These are phyloP conservation scores for Plectosphaerella plurivora DNA, from an alignment of 2,329 filamentous ascomycete species.

Conservation along the genomic window DNA sequence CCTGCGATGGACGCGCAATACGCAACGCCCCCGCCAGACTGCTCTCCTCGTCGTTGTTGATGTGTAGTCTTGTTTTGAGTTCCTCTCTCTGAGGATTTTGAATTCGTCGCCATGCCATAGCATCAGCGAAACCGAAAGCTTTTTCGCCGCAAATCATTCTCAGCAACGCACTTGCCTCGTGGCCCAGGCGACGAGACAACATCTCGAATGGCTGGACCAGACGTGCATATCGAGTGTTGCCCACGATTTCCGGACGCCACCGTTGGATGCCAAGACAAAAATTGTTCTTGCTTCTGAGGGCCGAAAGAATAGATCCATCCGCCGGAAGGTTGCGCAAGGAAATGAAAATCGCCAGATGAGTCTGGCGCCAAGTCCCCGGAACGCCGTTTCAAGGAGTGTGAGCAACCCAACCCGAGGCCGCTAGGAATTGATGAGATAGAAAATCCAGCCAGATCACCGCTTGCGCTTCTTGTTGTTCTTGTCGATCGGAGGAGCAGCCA, in stretches of 20 bases:
- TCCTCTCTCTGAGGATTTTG: background rate
- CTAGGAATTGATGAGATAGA: background rate
- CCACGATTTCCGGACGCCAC: too few relatives aligned
- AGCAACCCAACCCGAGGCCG: background rate
- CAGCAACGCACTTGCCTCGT: background rate
- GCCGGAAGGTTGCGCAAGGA: too few relatives aligned
- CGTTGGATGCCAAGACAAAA: too few relatives aligned
- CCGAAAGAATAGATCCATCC: too few relatives aligned
- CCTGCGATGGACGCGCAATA: background rate
- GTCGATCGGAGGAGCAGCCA: slow-evolving; percentile 31
- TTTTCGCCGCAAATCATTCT: too few relatives aligned
- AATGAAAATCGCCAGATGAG: too few relatives aligned
- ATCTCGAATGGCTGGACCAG: too few relatives aligned
- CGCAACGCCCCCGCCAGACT: background rate
- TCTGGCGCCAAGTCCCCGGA: background rate
- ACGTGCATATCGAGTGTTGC: too few relatives aligned
- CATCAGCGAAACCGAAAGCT: background rate
- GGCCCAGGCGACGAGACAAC: background rate
- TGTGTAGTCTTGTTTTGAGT: background rate
- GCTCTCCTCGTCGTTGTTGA: too few relatives aligned
- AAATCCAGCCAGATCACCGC: slow-evolving; percentile 31
- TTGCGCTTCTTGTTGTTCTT: slow-evolving; percentile 62
- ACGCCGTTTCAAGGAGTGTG: slow-evolving; percentile 13
- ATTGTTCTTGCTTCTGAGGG: too few relatives aligned
- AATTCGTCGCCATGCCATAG: background rate